phyloP scores from a whole-genome alignment of 805 yeast species.

The Grigorovia transvaalensis region DNA sequence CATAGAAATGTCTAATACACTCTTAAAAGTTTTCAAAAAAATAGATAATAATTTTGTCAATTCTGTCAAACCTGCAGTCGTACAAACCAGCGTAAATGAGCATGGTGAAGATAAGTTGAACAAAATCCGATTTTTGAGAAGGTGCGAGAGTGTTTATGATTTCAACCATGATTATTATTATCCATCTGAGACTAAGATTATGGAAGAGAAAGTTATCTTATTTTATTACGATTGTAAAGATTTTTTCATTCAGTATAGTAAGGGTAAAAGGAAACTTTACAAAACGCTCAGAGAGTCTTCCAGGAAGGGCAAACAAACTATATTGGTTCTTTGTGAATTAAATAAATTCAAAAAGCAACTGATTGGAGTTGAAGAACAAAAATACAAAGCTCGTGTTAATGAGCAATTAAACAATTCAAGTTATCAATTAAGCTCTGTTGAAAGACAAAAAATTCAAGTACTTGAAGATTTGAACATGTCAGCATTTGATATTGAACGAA shows the following conservation, averaged over 20 bases:
- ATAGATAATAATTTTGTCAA: constrained; percentile 12
- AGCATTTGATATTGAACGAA: constrained; percentile 30
- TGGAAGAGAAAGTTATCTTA: constrained; percentile 36
- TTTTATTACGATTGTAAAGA: constrained; percentile 39
- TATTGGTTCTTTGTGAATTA: constrained; percentile 40
- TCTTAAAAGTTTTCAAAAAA: constrained; percentile 25
- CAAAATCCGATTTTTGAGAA: constrained; percentile 42
- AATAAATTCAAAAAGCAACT: constrained; percentile 38
- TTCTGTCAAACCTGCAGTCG: constrained; percentile 18
- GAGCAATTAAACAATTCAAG: constrained; percentile 15
- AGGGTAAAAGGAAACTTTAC: constrained; percentile 18
- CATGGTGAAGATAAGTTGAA: constrained; percentile 3
- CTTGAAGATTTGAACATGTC: constrained; percentile 11
- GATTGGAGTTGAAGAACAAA: constrained; percentile 36
- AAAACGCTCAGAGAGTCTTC: constrained; percentile 18
- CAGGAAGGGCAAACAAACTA: constrained; percentile 23
- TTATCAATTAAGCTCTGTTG: neutral
- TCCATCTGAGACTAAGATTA: constrained; percentile 36
- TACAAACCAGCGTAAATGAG: constrained; percentile 11
- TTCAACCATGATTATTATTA: constrained; percentile 39
- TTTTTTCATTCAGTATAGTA: constrained; percentile 30
- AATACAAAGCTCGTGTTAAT: constrained; percentile 33
- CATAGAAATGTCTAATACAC: constrained; percentile 31
- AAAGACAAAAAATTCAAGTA: constrained; percentile 3
- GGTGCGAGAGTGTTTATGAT: constrained; percentile 40